Base-by-base conservation (phyloP, 176 grass and related monocot genomes). In the Oryza australiensis region DNA sequence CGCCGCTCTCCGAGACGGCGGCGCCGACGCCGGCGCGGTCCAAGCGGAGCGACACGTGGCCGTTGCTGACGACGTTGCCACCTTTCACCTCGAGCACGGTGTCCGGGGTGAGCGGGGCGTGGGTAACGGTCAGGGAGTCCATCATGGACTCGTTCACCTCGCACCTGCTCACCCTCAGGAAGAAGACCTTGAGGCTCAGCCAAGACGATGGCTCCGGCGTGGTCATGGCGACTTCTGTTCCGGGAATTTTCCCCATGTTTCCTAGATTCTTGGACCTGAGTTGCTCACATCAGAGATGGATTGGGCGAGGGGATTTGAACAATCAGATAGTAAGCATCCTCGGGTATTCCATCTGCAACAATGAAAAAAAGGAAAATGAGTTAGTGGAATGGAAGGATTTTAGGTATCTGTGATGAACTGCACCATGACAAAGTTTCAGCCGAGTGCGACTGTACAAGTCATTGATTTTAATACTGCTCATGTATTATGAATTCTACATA, bases 111-210 rank as follows among this genome's bases (percentile, higher is more conserved):
- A 94, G 83, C 9, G 88, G 86, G 55, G 53, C 71, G 94, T 90
- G 89, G 64, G 87, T 94, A 43, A 94, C 45, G 26, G 87, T 90
- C 49, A 97, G 66, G 14, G 62, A 23, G 38, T 85, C 49, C 11
- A 76, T 77, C 72, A 80, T 87, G 76, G 89, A 85, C 66, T 90
- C 85, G 73, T 88, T 70, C 34, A 94, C 43, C 65, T 80, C 88
- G 66, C 83, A 98, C 81, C 90, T 84, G 73, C 85, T 87, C 70
- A 97, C 48, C 84, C 90, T 93, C 84, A 98, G 70, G 66, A 90
- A 95, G 68, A 98, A 95, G 53, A 95, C 90, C 30, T 81, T 94
- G 9, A 98, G 40, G 26, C 85, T 88, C 7, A 98, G 87, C 28
- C 78, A 88, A 12, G 84, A 82, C 0, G 84, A 72, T 20, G 49